Evolutionary conservation across 148 eudicot genomes (phyloP).

Genomic region (Spergularia bocconei): DNA sequence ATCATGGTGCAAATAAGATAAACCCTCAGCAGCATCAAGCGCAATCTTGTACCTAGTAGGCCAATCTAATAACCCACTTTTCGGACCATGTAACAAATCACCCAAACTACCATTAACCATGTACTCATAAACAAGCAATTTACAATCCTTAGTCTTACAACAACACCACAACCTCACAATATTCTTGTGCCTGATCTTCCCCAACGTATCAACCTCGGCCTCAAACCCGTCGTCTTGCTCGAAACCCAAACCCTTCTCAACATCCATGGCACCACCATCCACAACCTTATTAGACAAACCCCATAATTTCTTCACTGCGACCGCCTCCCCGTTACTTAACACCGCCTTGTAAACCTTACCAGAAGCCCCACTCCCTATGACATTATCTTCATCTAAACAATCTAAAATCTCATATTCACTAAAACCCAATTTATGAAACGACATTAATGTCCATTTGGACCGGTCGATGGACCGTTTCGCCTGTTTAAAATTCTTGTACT

Average conservation of each 20-base stretch:
- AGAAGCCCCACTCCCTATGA: slow-evolving; percentile 81
- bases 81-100: slow-evolving; percentile 75
- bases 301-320: slow-evolving; percentile 84
- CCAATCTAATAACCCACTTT: slow-evolving; percentile 81
- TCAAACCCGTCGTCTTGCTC: slow-evolving; percentile 59
- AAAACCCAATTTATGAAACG: slow-evolving; percentile 86
- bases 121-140: slow-evolving; percentile 83
- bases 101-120: slow-evolving; percentile 97
- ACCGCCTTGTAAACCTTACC: slow-evolving; percentile 94
- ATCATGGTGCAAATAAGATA: slow-evolving; percentile 91
- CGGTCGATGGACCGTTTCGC: slow-evolving; percentile 41
- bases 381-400: slow-evolving; percentile 80
- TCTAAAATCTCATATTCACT: slow-evolving; percentile 77
- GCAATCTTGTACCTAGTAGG: slow-evolving; percentile 70
- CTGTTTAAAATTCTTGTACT: slow-evolving; percentile 50
- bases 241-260: slow-evolving; percentile 43
- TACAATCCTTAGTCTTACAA: slow-evolving; percentile 63
- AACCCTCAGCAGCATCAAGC: slow-evolving; percentile 86
- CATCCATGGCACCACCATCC: slow-evolving; percentile 31
- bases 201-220: slow-evolving; percentile 88
- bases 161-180: slow-evolving; percentile 95
- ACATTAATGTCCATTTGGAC: slow-evolving; percentile 85
- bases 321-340: slow-evolving; percentile 67
- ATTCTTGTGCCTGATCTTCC: slow-evolving; percentile 90
- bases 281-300: slow-evolving; percentile 35